phyloP scores from a whole-genome alignment of 192 early-diverging fungal genomes.

The Coemansia sp. region DNA sequence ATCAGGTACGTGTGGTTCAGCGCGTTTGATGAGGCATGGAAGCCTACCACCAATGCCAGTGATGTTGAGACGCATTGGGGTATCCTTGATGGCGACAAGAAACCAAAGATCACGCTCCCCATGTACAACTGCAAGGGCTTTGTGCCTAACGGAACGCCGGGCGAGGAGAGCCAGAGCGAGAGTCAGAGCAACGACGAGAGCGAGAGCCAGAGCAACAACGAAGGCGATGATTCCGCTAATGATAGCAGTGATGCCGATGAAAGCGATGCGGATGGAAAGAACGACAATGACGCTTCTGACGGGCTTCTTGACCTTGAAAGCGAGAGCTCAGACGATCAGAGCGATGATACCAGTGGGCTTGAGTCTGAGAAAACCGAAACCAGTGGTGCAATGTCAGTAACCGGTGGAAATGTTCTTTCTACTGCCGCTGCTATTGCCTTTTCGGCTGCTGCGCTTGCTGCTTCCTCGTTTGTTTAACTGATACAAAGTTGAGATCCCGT shows the following conservation, averaged over 20 bases:
- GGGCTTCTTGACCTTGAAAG: too few species aligned
- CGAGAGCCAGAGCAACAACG: background rate
- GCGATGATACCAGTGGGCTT: conserved; percentile 5
- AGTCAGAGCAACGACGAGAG: background rate
- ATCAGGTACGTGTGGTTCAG: conserved; percentile 68
- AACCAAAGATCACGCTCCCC: conserved; percentile 44
- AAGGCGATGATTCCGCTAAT: background rate
- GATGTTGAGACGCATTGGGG: conserved; percentile 59
- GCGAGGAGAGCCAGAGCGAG: background rate
- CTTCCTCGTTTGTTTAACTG: conserved; percentile 23
- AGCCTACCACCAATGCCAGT: conserved; percentile 55
- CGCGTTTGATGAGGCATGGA: conserved; percentile 72
- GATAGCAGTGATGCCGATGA: conserved; percentile 11
- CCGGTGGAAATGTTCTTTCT: background rate
- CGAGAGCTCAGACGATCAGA: background rate
- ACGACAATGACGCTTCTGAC: too few species aligned
- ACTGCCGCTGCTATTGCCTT: conserved; percentile 7
- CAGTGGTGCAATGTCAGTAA: conserved; percentile 19
- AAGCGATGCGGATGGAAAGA: background rate
- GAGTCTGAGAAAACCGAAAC: conserved; percentile 3
- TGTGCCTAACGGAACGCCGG: conserved; percentile 29
- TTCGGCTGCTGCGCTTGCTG: conserved; percentile 20
- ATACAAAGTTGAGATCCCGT: background rate
- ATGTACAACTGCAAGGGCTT: conserved; percentile 55
- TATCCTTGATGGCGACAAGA: conserved; percentile 47